phyloP scores from a whole-genome alignment of 345 rosid genomes.

The Boechera stricta region DNA sequence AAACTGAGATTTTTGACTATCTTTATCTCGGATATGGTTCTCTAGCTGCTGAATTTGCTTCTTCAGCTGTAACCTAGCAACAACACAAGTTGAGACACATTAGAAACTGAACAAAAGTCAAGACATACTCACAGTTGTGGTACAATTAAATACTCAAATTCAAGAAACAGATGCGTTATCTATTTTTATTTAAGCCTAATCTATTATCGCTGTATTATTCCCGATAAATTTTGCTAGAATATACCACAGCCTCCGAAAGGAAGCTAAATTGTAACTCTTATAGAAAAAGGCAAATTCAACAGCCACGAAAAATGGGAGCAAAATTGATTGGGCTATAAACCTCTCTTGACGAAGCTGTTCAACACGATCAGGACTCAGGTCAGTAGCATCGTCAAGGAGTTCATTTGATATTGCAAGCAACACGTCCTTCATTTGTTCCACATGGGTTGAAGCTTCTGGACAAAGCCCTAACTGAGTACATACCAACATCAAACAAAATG shows the following conservation, averaged over 20 bases:
- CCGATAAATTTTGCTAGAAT: conserved; percentile 8
- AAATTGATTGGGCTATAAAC: conserved; percentile 47
- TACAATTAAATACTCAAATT: background rate
- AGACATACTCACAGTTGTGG: conserved; percentile 25
- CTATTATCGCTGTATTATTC: conserved; percentile 22
- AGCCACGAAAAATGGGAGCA: conserved; percentile 19
- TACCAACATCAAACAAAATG: conserved; percentile 42
- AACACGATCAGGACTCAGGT: conserved; percentile 60
- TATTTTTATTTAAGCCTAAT: conserved; percentile 7
- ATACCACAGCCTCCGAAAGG: conserved; percentile 13
- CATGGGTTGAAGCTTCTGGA: conserved; percentile 71
- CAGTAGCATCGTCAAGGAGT: conserved; percentile 76
- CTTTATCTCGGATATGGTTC: conserved; percentile 58
- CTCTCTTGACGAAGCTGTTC: conserved; percentile 93
- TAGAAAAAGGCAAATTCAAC: background rate
- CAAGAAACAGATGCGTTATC: conserved; percentile 24
- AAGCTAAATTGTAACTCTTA: conserved; percentile 14
- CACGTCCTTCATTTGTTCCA: conserved; percentile 86
- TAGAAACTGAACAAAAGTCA: conserved; percentile 29
- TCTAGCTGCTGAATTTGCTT: conserved; percentile 87
- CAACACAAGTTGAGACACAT: conserved; percentile 38
- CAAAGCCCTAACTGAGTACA: conserved; percentile 82
- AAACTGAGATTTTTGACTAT: conserved; percentile 67
- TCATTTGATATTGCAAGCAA: conserved; percentile 89
- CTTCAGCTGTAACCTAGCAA: conserved; percentile 70